phyloP scores from a whole-genome alignment of 2,329 filamentous ascomycete species.

The Pseudocercospora crystallina region DNA sequence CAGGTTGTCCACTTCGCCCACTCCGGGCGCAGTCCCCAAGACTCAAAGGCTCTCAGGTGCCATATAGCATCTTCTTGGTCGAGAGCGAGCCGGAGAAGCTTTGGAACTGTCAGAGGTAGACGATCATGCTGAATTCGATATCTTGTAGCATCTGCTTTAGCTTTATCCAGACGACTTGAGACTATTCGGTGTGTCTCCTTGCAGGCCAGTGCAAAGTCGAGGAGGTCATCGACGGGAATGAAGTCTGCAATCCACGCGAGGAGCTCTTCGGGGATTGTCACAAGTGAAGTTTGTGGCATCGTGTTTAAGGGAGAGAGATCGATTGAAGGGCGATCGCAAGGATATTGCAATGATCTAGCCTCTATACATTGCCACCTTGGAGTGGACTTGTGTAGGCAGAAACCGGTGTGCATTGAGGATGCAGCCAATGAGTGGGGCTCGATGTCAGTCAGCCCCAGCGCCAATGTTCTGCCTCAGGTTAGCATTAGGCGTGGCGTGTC shows the following conservation, averaged over 20 bases:
- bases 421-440: no score
- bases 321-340: neutral
- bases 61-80: slow-evolving; percentile 9
- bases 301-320: neutral
- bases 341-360: no score
- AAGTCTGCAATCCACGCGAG: slow-evolving; percentile 8
- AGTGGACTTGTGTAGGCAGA: no score
- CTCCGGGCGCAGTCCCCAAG: slow-evolving; percentile 12
- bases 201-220: slow-evolving; percentile 6
- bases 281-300: neutral
- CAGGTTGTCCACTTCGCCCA: slow-evolving; percentile 14
- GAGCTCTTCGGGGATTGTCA: slow-evolving; percentile 16
- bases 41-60: slow-evolving; percentile 17
- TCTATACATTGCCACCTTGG: no score
- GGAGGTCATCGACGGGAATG: slow-evolving; percentile 1
- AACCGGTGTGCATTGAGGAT: no score
- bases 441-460: no score
- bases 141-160: neutral
- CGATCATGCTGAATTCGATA: slow-evolving; percentile 6
- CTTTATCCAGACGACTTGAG: neutral
- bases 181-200: neutral
- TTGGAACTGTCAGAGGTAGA: slow-evolving; percentile 2
- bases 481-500: no score
- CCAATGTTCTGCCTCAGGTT: no score
- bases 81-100: slow-evolving; percentile 3